Evolutionary conservation across 176 grass and related monocot genomes (phyloP), one percentile per base, ranked within the genome.

Genomic region (Puya raimondii): DNA sequence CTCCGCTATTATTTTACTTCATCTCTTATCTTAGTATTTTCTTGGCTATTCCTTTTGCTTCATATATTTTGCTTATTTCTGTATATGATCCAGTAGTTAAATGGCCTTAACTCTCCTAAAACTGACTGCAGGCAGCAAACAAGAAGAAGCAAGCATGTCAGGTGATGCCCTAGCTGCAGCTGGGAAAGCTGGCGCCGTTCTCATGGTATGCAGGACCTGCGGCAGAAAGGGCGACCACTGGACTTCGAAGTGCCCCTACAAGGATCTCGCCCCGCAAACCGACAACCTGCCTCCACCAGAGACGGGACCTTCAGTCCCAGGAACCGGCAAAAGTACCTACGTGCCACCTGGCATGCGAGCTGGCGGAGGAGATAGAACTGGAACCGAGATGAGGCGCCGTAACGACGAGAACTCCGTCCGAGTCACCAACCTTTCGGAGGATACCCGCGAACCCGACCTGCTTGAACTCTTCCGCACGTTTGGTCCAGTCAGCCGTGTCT

Each of bases 211-310:
- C 87, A 86, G 91, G 68, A 86, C 82, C 49, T 96, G 87, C 42
- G 82, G 85, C 12, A 91, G 85, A 66, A 96, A 96, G 52, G 91
- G 91, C 23, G 91, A 91, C 48, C 91, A 96, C 68, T 91, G 91
- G 85, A 96, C 82, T 47, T 88, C 85, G 11, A 91, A 85, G 64
- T 91, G 87, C 72, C 85, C 91, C 58, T 88, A 86, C 85, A 91
- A 96, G 87, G 87, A 91, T 23, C 77, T 96, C 2, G 65, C 84
- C 50, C 65, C 68, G 25, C 75, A 67, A 47, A 56, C 74, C 1
- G 84, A 96, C 49, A 25, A 25, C 63, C 87, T 87, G n/a, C 48
- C 84, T 53, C 78, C 66, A 68, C 48, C 72, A 0, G 84, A 96
- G 10, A 12, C 42, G 12, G 51, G 70, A 49, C 56, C 25, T 23